Base-by-base conservation (phyloP, 257 asterid genomes). In the Fraxinus anomala region DNA sequence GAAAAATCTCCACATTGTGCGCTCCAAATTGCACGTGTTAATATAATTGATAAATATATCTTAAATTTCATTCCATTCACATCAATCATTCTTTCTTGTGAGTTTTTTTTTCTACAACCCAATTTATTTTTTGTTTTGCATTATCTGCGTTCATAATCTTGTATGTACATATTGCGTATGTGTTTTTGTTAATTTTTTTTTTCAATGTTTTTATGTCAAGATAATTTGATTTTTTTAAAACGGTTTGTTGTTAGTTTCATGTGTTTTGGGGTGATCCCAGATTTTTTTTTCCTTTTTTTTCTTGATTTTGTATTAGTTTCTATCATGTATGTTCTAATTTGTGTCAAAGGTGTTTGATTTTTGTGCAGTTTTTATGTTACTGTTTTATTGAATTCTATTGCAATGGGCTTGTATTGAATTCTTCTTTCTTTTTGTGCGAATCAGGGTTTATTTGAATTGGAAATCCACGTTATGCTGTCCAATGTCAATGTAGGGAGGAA, bases 1-100 rank as follows among this genome's bases (percentile, higher is more conserved):
- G 79, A 72, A 77, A 76, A 80, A 74, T 74, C 76, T 82, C 86
- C 88, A 75, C 79, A 79, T 49, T 81, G 77, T 76, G 21, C 85
- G 87, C 83, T 72, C 76, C 75, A 40, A 75, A 65, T 74, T 71
- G 54, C 80, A 70, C 82, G 70, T 72, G 70, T 74, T 70, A 73
- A 76, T 23, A 61, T n/a, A 68, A 74, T 76, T 75, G 72, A 54
- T 21, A 59, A 37, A 21, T 42, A 73, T 17, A 8, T 14, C 71
- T 75, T 66, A 39, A 77, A 79, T 71, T 84, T n/a, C 1, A 76
- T 73, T 24, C 17, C 51, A 76, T 71, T 73, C 74, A 23, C 73
- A 77, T 71, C 83, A 75, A 23, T 37, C 17, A 4, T 21, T 42
- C 12, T 49, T 78, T 40, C 16, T 33, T 44, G 83, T 76, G 76